Evolutionary conservation across 1,284 basidiomycete species (phyloP).

Genomic region (Taiwanofungus camphoratus): DNA sequence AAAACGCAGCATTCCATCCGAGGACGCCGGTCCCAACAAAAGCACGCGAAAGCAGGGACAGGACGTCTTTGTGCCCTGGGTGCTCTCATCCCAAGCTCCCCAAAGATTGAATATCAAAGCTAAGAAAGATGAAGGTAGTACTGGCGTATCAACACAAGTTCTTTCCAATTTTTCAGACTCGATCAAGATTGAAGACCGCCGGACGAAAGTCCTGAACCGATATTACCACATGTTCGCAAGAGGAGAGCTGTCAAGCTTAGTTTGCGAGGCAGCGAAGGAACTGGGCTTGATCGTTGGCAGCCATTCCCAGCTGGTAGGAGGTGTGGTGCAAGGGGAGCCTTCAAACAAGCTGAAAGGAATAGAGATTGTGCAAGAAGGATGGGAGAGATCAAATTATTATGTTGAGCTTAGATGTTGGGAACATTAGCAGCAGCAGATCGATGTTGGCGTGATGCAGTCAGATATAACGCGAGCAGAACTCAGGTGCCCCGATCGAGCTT

Average conservation of each 20-base stretch:
- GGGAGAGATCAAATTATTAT: slow-evolving; percentile 85
- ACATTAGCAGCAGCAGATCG: slow-evolving; percentile 24
- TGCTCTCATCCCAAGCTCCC: slow-evolving; percentile 30
- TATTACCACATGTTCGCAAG: slow-evolving; percentile 92
- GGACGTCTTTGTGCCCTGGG: slow-evolving; percentile 77
- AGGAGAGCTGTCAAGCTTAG: slow-evolving; percentile 68
- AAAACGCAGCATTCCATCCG: slow-evolving; percentile 56
- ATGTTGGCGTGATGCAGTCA: neutral
- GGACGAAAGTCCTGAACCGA: slow-evolving; percentile 60
- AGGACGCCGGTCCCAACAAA: neutral
- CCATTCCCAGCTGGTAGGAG: slow-evolving; percentile 11
- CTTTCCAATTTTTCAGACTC: too few relatives aligned
- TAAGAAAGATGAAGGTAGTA: slow-evolving; percentile 18
- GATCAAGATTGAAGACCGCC: slow-evolving; percentile 8
- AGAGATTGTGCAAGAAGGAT: slow-evolving; percentile 69
- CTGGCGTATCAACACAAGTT: slow-evolving; percentile 13
- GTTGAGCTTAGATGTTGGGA: slow-evolving; percentile 65
- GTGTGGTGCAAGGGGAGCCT: slow-evolving; percentile 7
- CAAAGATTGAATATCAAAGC: slow-evolving; percentile 18
- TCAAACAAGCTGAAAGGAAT: slow-evolving; percentile 35
- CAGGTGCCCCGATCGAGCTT: too few relatives aligned
- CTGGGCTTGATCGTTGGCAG: slow-evolving; percentile 50
- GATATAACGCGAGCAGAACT: too few relatives aligned
- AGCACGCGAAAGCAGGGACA: slow-evolving; percentile 29
- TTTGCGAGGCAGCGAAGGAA: slow-evolving; percentile 52